A percentile compares a stretch with the other conserved stretches of the same genome.
Evolutionary conservation across 2,329 filamentous ascomycete species (phyloP).

Genomic region (Penicillium sp.): DNA sequence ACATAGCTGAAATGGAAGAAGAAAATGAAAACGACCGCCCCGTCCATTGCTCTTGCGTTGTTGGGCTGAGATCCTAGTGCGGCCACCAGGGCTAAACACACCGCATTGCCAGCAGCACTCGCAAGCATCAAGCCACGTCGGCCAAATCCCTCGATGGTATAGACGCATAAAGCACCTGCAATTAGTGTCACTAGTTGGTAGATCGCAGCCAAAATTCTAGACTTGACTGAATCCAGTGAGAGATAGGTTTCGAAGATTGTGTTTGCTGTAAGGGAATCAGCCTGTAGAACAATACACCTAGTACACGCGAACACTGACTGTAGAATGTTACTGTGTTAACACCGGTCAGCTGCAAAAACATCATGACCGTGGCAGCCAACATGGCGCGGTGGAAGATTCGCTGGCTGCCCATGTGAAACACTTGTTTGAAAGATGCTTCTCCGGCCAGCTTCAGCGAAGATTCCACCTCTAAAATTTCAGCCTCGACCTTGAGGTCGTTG

Average conservation of each 20-base stretch:
- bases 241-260: constrained; percentile 18
- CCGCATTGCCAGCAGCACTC: constrained; percentile 9
- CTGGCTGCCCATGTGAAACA: constrained; percentile 19
- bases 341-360: constrained; percentile 16
- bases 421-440: constrained; percentile 3
- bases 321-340: constrained; percentile 17
- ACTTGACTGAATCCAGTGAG: constrained; percentile 7
- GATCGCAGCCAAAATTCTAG: constrained; percentile 10
- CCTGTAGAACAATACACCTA: neutral
- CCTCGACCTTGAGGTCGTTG: constrained; percentile 1
- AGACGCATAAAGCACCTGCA: constrained; percentile 14
- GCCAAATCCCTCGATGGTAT: constrained; percentile 16
- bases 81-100: constrained; percentile 13
- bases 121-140: constrained; percentile 12
- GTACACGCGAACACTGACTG: constrained; percentile 1
- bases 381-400: constrained; percentile 14
- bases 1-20: constrained; percentile 9
- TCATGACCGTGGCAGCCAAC: constrained; percentile 8
- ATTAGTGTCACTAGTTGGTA: constrained; percentile 14
- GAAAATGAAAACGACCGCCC: constrained; percentile 12
- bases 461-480: constrained; percentile 10
- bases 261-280: constrained; percentile 5
- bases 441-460: constrained; percentile 9
- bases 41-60: constrained; percentile 11
- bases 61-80: constrained; percentile 12